Evolutionary conservation across 768 basidiomycete genomes (phyloP).

Genomic region (Tylopilus balloui): DNA sequence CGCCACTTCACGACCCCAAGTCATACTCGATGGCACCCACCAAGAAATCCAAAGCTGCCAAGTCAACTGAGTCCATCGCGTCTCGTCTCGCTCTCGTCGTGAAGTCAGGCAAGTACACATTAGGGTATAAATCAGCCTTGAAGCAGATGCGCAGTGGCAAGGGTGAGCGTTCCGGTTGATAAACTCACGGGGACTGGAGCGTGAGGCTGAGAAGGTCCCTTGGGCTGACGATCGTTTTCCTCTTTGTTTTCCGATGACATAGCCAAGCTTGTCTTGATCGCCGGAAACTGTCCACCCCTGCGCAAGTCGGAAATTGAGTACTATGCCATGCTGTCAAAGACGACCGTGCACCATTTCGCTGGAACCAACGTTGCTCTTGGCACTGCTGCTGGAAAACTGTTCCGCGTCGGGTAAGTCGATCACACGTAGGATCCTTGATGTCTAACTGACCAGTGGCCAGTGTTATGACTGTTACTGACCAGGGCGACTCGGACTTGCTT

Average conservation of each 20-base stretch:
- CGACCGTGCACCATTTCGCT: slow-evolving; percentile 95
- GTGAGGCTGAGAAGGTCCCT: slow-evolving; percentile 99
- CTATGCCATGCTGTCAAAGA: slow-evolving; percentile 99
- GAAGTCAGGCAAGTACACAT: slow-evolving; percentile 96
- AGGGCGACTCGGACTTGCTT: slow-evolving; percentile 94
- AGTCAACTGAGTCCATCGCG: slow-evolving; percentile 90
- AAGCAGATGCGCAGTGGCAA: slow-evolving; percentile 98
- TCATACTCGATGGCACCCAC: slow-evolving; percentile 78
- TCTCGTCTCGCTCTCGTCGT: slow-evolving; percentile 92
- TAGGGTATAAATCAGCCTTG: slow-evolving; percentile 97
- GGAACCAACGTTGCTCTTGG: slow-evolving; percentile 98
- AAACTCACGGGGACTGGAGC: slow-evolving; percentile 91
- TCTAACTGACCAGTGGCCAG: slow-evolving; percentile 37
- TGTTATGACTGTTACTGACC: slow-evolving; percentile 96
- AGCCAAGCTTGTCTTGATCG: slow-evolving; percentile 99
- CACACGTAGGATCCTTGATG: background rate
- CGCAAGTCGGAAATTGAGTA: slow-evolving; percentile 99
- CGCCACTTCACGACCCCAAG: slow-evolving; percentile 14
- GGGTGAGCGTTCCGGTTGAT: slow-evolving; percentile 58
- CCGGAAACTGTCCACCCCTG: slow-evolving; percentile 97
- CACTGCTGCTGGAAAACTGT: slow-evolving; percentile 97
- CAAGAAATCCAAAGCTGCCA: slow-evolving; percentile 92
- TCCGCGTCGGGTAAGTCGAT: slow-evolving; percentile 86
- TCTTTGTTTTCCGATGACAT: slow-evolving; percentile 20
- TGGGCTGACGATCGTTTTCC: slow-evolving; percentile 51